Evolutionary conservation across 2,329 filamentous ascomycete species (phyloP), one percentile per base, ranked within the genome.

Genomic region (Incumbomyces lentus): DNA sequence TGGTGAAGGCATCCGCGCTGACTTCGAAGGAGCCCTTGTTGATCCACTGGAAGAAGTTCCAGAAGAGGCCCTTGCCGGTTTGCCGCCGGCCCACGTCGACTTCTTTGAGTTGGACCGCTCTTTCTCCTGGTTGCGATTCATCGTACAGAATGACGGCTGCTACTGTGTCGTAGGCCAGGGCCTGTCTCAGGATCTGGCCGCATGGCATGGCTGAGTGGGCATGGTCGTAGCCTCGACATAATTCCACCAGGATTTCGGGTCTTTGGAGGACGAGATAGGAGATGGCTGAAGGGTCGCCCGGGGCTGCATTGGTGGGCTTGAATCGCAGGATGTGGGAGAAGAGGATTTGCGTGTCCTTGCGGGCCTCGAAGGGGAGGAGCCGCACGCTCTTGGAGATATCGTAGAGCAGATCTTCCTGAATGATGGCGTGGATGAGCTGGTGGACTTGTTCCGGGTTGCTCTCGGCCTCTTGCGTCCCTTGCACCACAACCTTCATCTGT

Each of bases 31-130:
- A 89, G 57, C 88, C 87, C 67, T 87, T 87, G 68, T 96, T 89
- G 59, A 98, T 94, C 87, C 90, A 98, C 51, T 84, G 80, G 61
- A 98, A 96, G 68, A 96, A 96, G 39, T 79, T 82, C 92, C 92
- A 98, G 64, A 98, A 95, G 1, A 95, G 80, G 2, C 90, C 90
- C 37, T 80, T 76, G 11, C 89, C 89, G 39, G 77, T 83, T 58
- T 92, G 84, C 30, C 77, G 79, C 34, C 79, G 68, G 50, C 86
- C 82, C 39, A 83, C 79, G 58, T 92, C 84, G 52, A 95, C 85
- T 17, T 79, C 81, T 43, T 76, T 80, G 33, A 94, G 72, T 35
- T 87, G 84, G 53, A 87, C 80, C n/a, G 78, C 77, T 55, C 78
- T 82, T 46, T 83, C 86, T 26, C 82, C 80, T 50, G 81, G 76